Evolutionary conservation across 1,139 yeast genomes (phyloP).

Genomic region (Meyerozyma carpophila): DNA sequence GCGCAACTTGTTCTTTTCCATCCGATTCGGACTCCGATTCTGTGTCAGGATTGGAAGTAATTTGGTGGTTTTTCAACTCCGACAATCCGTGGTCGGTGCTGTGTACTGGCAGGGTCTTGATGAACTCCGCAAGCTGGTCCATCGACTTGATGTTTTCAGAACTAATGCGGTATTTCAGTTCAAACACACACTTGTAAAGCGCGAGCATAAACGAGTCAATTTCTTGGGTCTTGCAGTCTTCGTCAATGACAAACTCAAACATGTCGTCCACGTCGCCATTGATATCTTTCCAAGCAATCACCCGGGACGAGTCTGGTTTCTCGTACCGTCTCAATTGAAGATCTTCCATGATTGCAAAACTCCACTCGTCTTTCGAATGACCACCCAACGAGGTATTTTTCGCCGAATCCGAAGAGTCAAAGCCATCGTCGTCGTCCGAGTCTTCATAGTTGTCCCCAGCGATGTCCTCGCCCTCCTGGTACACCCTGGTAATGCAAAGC

Average conservation of each 20-base stretch:
- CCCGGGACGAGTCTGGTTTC: conserved; percentile 28
- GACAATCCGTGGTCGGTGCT: background rate
- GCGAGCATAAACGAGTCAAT: conserved; percentile 62
- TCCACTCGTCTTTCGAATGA: conserved; percentile 57
- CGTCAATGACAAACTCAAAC: conserved; percentile 75
- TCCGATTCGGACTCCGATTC: background rate
- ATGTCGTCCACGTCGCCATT: conserved; percentile 85
- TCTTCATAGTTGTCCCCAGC: conserved; percentile 35
- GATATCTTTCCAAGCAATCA: conserved; percentile 75
- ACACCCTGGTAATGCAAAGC: conserved; percentile 64
- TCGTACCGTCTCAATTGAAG: conserved; percentile 43
- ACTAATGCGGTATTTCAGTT: conserved; percentile 60
- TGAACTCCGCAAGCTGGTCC: conserved; percentile 53
- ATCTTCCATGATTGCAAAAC: conserved; percentile 62
- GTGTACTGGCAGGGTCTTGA: conserved; percentile 25
- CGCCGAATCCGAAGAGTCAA: conserved; percentile 31
- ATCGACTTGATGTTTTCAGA: conserved; percentile 40
- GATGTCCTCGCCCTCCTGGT: conserved; percentile 58
- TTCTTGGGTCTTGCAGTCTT: conserved; percentile 49
- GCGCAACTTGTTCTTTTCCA: background rate
- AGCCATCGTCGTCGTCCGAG: conserved; percentile 55
- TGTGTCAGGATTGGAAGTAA: background rate
- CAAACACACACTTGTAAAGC: conserved; percentile 68
- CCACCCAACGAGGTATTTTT: conserved; percentile 14
- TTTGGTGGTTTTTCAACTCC: background rate